Evolutionary conservation across 108 stramenopile genomes (phyloP).

Genomic region (Cyclotella baltica): DNA sequence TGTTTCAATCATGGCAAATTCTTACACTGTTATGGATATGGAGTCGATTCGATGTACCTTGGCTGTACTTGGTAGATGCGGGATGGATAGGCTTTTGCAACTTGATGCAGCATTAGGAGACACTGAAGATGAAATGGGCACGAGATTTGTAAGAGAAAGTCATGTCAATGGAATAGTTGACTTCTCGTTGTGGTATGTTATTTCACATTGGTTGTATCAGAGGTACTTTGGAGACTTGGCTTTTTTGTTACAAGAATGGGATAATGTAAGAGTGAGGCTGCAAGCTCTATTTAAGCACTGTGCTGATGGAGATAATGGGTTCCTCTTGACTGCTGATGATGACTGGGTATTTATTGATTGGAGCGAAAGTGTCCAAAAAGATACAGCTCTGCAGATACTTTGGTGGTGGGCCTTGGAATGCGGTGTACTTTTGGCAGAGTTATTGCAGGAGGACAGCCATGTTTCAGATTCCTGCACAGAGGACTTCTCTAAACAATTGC

Average conservation of each 20-base stretch:
- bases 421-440: conserved; percentile 18
- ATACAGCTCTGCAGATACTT: conserved; percentile 37
- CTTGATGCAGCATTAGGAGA: not conserved
- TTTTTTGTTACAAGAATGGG: conserved; percentile 48
- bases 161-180: conserved; percentile 57
- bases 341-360: conserved; percentile 56
- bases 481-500: conserved; percentile 8
- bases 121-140: not conserved
- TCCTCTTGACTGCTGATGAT: conserved; percentile 30
- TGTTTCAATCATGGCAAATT: conserved; percentile 42
- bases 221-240: conserved; percentile 41
- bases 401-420: conserved; percentile 60
- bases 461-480: not conserved
- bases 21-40: conserved; percentile 25
- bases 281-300: conserved; percentile 27
- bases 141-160: conserved; percentile 12
- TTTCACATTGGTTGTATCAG: conserved; percentile 50
- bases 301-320: conserved; percentile 28
- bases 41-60: conserved; percentile 42
- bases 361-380: conserved; percentile 36
- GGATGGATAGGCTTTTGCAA: conserved; percentile 13
- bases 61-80: conserved; percentile 48
- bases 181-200: conserved; percentile 51
- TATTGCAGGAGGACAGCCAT: not conserved
- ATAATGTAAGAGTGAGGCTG: conserved; percentile 21